Evolutionary conservation across 2,329 filamentous ascomycete genomes (phyloP), one percentile per base, ranked within the genome.

Genomic region (Cercospora canescens): DNA sequence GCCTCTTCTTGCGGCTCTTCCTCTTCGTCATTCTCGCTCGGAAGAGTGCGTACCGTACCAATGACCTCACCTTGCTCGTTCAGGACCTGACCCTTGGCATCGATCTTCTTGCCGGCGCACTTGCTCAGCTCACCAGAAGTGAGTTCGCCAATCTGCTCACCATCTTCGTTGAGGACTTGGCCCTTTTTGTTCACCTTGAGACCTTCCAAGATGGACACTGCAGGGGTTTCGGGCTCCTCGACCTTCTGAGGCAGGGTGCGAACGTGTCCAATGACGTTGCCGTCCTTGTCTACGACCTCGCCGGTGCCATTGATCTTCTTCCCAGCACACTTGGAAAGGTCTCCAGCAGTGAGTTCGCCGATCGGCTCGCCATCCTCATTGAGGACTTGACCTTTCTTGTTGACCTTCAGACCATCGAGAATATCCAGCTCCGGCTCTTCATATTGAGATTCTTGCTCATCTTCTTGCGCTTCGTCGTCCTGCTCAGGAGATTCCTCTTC

Each of bases 261-360:
- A 68, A 88, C 86, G 69, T 85, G 85, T 45, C 88, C 88, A 67
- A 90, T 83, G 68, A 90, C 82, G 50, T 88, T 87, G 52, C 88
- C 87, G 54, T 87, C 84, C 75, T 84, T 87, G 75, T 89, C 87
- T 73, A 89, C 82, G 63, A 90, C 86, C 72, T 89, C 88, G 21
- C 88, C 88, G 76, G 88, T 82, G 66, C 83, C 84, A 69, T 90
- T 88, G 70, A 88, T 81, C 77, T 89, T 89, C 79, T 88, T 89
- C 65, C 88, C 84, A 18, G 88, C 86, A 68, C 88, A 89, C 68
- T 89, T 86, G 14, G 83, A 77, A 12, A 89, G 76, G 60, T 89
- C 85, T 48, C 89, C 88, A 70, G 85, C 83, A 45, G 77, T 75
- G 48, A 86, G 81, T 71, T 85, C 82, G 34, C 83, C 84, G 69